These are phyloP conservation scores for Solanum aculeatissimum DNA, from an alignment of 305 asterid species.

Conservation along the genomic window DNA sequence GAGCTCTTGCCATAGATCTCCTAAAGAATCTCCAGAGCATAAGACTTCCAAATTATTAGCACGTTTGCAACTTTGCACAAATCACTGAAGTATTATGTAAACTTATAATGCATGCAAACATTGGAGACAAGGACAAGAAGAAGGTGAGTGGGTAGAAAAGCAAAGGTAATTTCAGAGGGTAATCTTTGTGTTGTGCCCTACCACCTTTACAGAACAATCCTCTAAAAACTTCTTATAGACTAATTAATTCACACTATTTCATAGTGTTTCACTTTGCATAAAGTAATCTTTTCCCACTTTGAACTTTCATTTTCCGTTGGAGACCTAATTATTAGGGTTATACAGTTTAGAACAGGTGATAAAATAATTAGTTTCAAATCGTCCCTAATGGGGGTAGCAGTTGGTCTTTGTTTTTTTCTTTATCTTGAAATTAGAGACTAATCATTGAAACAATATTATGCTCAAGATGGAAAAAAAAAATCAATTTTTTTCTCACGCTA, in stretches of 20 bases:
- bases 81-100: not conserved
- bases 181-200: constrained; percentile 26
- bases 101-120: constrained; percentile 15
- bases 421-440: not conserved
- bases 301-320: not conserved
- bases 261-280: constrained; percentile 13
- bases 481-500: not conserved
- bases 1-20: not conserved
- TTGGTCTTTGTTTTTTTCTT: not conserved
- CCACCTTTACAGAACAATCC: constrained; percentile 27
- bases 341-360: not conserved
- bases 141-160: constrained; percentile 22
- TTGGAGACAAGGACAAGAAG: constrained; percentile 38
- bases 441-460: not conserved
- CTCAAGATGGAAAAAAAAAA: not conserved
- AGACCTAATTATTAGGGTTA: not conserved
- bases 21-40: too few species aligned
- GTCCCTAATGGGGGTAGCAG: not conserved
- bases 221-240: constrained; percentile 19
- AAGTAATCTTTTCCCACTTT: constrained; percentile 14
- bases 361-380: not conserved
- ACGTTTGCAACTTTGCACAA: not conserved
- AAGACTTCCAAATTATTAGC: not conserved
- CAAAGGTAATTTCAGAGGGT: constrained; percentile 26
- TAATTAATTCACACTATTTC: not conserved